Base-by-base conservation (phyloP, 495 filamentous ascomycete species). In the Aspergillus mulundensis region DNA sequence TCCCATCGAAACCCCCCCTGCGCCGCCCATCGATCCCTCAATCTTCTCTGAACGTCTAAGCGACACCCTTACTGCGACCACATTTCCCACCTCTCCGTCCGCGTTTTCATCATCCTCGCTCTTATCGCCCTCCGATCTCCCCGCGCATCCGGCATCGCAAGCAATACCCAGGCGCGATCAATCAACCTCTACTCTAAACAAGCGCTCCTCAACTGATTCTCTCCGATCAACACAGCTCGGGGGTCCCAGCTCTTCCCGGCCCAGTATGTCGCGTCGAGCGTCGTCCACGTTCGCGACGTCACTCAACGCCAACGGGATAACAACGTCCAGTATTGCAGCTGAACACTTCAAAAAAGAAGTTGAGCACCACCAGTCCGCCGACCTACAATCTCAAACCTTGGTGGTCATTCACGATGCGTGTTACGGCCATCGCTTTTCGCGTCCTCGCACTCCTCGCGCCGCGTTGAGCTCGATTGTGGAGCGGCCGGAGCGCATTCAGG, bases 321-420 rank as follows among this genome's bases (percentile, higher is more conserved):
- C 42, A 50, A 57, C 60, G 57, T 15, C 50, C 43, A 54, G 54
- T 59, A 58, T 95, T 28, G 91, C 91, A 1, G 81, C 72, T 15
- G 80, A 80, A 1, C 81, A 87, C 65, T 88, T 96, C 66, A 71
- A 77, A 47, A 81, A 78, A 58, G 90, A 95, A 64, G 66, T 94
- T 1, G 78, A 80, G 4, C 59, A 79, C 15, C 86, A 92, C 59
- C 77, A 84, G 42, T 70, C 74, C 21, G 67, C 69, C 7, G 75
- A 80, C 39, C 63, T 78, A 11, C 62, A 70, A 10, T 71, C 87
- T 20, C 84, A 89, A 61, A 90, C 89, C 0, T 68, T 93, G 2
- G 91, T 96, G 10, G 80, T 98, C 28, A 65, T 97, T 4, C 89
- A 97, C 55, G 95, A 98, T 69, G 84, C 86, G 48, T 95, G 93